Base-by-base conservation (phyloP, 176 grass and related monocot species). In the Urochloa ruziziensis region DNA sequence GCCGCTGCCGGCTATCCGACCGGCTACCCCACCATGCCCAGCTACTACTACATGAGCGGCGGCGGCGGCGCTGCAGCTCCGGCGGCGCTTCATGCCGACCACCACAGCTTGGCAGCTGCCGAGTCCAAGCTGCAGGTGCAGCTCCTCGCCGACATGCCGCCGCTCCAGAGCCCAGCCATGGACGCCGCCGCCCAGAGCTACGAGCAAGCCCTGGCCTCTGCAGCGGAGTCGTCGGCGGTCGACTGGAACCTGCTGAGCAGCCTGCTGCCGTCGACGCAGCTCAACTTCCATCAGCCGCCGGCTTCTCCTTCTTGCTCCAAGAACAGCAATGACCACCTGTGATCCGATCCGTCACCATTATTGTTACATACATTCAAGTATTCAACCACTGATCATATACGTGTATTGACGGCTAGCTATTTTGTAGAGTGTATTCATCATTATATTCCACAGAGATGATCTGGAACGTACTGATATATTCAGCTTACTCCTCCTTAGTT, bases 171-270 rank as follows among this genome's bases (percentile, higher is more conserved):
- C 84, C 80, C 84, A 4, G 25, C 60, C 32, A 11, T 68, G 10
- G 84, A 37, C 59, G 47, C 30, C 67, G 47, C 30, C 17, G 82
- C 9, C 40, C 66, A 71, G 33, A 60, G 51, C 70, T 77, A 62
- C 18, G 52, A 70, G 10, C 86, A 88, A 16, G 56, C 23, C 19
- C 82, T 86, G 49, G 70, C 79, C 40, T 46, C 43, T 46, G 43
- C 43, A 12, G 43, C 43, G 3, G 79, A 59, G 56, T 42, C 66
- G 3, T 62, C 78, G 47, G 27, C 51, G 29, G 70, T 83, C 25
- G 89, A 90, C 43, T 90, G 89, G 89, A 90, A 83, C 89, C 34
- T 87, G 60, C 25, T 86, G 33, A 83, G 60, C 84, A 90, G 68
- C 80, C 66, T 90, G 68, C 89, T 90, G 68, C 84, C 89, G 27